Conservation (phyloP, 495 filamentous ascomycete genomes). For the Penicillium fimorum region DNA sequence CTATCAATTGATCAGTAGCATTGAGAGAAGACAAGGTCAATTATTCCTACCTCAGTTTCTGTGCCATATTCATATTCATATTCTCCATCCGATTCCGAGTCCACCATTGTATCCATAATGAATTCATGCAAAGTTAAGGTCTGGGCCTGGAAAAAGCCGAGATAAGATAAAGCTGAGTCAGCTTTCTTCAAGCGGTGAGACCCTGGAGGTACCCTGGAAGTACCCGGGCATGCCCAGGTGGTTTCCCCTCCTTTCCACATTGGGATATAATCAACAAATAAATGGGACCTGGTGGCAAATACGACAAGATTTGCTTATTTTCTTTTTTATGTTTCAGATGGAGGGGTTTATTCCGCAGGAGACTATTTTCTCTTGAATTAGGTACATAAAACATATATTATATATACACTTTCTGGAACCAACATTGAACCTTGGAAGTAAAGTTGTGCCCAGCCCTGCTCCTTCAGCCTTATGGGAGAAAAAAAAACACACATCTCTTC, state of each 20-base stretch:
- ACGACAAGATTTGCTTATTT: background rate
- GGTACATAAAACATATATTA: background rate
- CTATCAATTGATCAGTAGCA: conserved; percentile 26
- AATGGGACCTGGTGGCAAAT: background rate
- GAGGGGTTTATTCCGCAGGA: background rate
- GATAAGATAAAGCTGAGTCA: conserved; percentile 17
- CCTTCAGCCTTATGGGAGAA: conserved; percentile 1
- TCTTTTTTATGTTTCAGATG: background rate
- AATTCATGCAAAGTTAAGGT: background rate
- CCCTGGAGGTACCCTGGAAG: background rate
- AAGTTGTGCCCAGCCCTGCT: background rate
- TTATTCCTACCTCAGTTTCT: conserved; percentile 53
- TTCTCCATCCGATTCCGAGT: conserved; percentile 36
- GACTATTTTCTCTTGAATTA: background rate
- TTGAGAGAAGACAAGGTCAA: background rate
- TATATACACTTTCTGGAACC: background rate
- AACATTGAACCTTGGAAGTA: background rate
- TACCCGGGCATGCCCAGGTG: too few species aligned
- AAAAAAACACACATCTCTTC: too few species aligned
- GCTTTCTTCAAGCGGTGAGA: conserved; percentile 11
- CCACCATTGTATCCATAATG: conserved; percentile 27
- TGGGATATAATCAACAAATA: background rate
- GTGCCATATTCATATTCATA: conserved; percentile 63
- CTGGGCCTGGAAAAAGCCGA: background rate
- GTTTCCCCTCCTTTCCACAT: background rate